Evolutionary conservation across 441 rosid genomes (phyloP), one percentile per base, ranked within the genome.

Genomic region (Metrosideros polymorpha): DNA sequence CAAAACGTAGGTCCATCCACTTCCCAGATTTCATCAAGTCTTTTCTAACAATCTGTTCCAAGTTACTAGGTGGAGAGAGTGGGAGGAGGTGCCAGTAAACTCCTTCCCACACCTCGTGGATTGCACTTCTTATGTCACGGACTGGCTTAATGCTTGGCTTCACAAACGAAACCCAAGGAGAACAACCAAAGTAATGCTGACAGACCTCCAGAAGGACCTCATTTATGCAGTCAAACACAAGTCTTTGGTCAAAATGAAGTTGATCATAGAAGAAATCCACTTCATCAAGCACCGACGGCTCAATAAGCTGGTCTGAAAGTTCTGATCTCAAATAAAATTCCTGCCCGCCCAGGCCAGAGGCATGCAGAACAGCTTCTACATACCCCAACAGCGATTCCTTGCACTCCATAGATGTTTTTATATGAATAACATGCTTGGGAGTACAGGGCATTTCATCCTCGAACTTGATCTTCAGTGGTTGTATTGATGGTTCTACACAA

Each of bases 181-280:
- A 93, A 89, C 91, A 92, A 87, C 95, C 93, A 32, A 91, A 90
- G 86, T 92, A 87, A 56, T 88, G 85, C 29, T 87, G 91, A 39
- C 90, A 93, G 55, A 95, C 89, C 90, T 94, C 97, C 86, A 91
- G 76, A 71, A 98, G 95, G 90, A 92, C 96, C 90, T 98, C 99
- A 47, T 94, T 94, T 85, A 96, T 92, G 84, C 94, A 92, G 88
- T 95, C 96, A 84, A 95, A 96, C 61, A 96, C 92, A 56, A 96
- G 96, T 84, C 92, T 90, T 86, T 91, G 92, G 57, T 92, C 93
- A 24, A 43, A 56, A 87, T 95, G 93, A 88, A 95, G 92, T 77
- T 89, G 91, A 91, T 90, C 92, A 22, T 94, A 88, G 32, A 86
- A 92, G 92, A 92, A 92, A 82, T 93, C 91, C 77, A 92, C 90